Base-by-base conservation (phyloP, 2,329 filamentous ascomycete genomes). In the Botryosphaeria agaves region DNA sequence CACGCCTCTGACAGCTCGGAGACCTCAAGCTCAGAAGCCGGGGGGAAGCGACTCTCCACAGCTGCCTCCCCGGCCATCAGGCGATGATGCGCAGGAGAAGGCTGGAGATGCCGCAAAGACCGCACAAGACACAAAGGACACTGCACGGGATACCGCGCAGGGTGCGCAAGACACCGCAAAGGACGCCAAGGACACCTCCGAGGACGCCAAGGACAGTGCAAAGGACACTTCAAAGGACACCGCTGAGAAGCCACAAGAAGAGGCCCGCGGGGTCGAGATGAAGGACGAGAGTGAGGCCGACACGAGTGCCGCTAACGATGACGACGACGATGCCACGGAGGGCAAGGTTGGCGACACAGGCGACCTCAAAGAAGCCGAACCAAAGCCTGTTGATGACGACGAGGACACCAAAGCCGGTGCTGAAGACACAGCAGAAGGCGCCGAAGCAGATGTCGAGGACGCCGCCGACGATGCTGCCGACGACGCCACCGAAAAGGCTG, bases 291-390 rank as follows among this genome's bases (percentile, higher is more conserved):
- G 46, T 17, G 38, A 46, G 18, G 38, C 43, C 15, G 43, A 27
- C 20, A 38, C 46, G 21, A 43, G 47, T 14, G 44, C 47, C 30
- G 41, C 48, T 19, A 48, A 51, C 30, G 53, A 55, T 29, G 40
- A 37, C 14, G 37, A 49, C 39, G 38, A 55, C 41, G 45, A 50
- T 14, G 48, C 48, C 18, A 48, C 47, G 27, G 42, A 53, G 26
- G 57, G 55, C 46, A 64, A 63, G 44, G 59, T 63, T 25, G 59
- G 57, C 32, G 53, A 53, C 26, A 55, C 51, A 32, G 53, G 57
- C 29, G 50, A 60, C 15, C 53, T 63, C 29, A 47, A 60, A 37
- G 48, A 61, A 40, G 48, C 51, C 18, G 57, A 57, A 34, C 58
- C 59, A 4, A 55, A 62, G 41, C 59, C 59, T 28, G 50, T 61